Percentiles rank a stretch among this genome's conserved stretches.
Evolutionary conservation across 495 filamentous ascomycete species (phyloP).

Genomic region (Penicillium roqueforti): DNA sequence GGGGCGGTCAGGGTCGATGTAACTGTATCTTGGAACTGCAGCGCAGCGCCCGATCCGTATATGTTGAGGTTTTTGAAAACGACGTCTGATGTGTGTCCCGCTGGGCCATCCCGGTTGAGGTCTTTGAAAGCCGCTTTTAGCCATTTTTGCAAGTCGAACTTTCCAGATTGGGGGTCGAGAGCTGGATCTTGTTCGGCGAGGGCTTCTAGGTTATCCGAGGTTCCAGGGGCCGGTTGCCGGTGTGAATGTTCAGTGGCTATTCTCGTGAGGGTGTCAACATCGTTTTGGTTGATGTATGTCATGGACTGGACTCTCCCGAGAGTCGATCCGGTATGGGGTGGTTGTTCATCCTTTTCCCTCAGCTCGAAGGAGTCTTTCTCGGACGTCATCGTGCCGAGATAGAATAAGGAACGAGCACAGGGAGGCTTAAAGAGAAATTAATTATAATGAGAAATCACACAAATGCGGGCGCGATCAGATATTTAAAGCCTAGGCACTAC

Average conservation of each 20-base stretch:
- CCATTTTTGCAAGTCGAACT: constrained; percentile 30
- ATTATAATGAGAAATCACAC: neutral
- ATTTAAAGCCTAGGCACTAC: neutral
- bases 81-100: constrained; percentile 32
- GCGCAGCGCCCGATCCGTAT: constrained; percentile 46
- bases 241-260: constrained; percentile 20
- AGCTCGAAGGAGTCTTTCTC: neutral
- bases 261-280: constrained; percentile 24
- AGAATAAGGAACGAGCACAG: neutral
- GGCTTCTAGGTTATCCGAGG: constrained; percentile 4
- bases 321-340: neutral
- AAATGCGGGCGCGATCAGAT: neutral
- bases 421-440: neutral
- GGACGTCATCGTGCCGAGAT: neutral
- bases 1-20: constrained; percentile 40
- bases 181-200: constrained; percentile 22
- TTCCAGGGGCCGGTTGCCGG: constrained; percentile 13
- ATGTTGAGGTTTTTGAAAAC: constrained; percentile 48
- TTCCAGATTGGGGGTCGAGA: constrained; percentile 25
- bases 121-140: constrained; percentile 27
- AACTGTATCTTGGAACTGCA: constrained; percentile 51
- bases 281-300: constrained; percentile 14
- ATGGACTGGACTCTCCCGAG: constrained; percentile 7
- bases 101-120: constrained; percentile 18
- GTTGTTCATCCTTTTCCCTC: neutral